Conservation (phyloP, 2,329 filamentous ascomycete genomes). For the Zymoseptoria brevis region DNA sequence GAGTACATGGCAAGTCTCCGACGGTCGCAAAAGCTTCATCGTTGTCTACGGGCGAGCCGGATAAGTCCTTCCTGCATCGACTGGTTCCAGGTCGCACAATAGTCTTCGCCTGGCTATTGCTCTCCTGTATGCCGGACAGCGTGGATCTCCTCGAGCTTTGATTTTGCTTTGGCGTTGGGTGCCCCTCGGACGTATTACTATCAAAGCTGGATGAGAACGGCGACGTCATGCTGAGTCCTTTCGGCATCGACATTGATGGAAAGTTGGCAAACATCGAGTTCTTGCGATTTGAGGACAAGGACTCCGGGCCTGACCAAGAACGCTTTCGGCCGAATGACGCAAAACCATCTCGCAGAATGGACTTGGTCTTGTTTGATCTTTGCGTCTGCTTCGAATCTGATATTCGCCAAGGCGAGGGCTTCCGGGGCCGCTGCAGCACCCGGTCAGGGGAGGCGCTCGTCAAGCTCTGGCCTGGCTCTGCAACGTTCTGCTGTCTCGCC, state of each 20-base stretch:
- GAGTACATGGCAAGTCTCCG: conserved; percentile 16
- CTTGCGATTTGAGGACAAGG: conserved; percentile 15
- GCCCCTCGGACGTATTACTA: conserved; percentile 1
- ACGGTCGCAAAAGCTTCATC: conserved; percentile 16
- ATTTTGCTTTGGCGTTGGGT: neutral
- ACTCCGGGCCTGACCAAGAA: conserved; percentile 34
- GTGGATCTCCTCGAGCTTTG: conserved; percentile 4
- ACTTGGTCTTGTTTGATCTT: conserved; percentile 29
- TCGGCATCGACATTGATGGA: conserved; percentile 25
- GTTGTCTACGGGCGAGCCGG: conserved; percentile 4
- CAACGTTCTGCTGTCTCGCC: neutral
- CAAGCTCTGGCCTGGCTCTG: neutral
- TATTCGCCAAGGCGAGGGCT: conserved; percentile 39
- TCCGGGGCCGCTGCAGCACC: conserved; percentile 10
- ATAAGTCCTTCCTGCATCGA: neutral
- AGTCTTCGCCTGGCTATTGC: neutral
- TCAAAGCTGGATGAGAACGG: conserved; percentile 16
- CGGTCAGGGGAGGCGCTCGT: neutral
- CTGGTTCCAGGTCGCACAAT: conserved; percentile 1
- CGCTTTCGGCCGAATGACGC: conserved; percentile 29
- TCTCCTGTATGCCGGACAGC: neutral
- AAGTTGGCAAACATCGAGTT: conserved; percentile 24
- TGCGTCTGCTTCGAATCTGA: conserved; percentile 31
- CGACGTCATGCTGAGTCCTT: conserved; percentile 22
- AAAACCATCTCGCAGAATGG: conserved; percentile 33